Evolutionary conservation across 495 filamentous ascomycete species (phyloP).

Genomic region (Apodospora peruviana): DNA sequence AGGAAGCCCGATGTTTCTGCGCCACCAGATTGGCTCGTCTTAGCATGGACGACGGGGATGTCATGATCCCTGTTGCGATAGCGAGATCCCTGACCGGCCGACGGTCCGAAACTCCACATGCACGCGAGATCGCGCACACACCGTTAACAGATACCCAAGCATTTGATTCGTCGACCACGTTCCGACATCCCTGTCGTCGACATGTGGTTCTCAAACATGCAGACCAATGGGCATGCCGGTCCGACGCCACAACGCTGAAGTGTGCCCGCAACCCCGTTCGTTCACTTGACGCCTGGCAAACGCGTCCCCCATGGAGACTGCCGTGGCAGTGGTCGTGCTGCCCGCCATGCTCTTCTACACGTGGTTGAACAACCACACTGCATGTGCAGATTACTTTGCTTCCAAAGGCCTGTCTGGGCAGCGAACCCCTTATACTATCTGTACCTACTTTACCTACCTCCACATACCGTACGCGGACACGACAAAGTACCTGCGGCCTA

Average conservation of each 20-base stretch:
- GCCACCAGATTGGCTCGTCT: conserved; percentile 24
- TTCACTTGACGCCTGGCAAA: neutral
- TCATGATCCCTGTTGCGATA: conserved; percentile 17
- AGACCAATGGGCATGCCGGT: conserved; percentile 15
- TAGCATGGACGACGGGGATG: conserved; percentile 7
- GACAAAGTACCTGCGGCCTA: too few relatives aligned
- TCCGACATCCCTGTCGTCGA: conserved; percentile 5
- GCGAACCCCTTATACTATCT: too few relatives aligned
- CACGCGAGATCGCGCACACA: conserved; percentile 27
- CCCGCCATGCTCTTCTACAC: too few relatives aligned
- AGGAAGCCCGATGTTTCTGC: conserved; percentile 15
- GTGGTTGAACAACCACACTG: too few relatives aligned
- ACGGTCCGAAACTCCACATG: conserved; percentile 37
- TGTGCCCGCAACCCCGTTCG: conserved; percentile 21
- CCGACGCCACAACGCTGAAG: conserved; percentile 17
- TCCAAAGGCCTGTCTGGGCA: too few relatives aligned
- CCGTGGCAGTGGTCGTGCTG: conserved; percentile 5
- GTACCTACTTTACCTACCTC: too few relatives aligned
- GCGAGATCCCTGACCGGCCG: conserved; percentile 22
- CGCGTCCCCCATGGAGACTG: conserved; percentile 4
- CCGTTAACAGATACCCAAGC: conserved; percentile 10
- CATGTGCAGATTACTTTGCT: too few relatives aligned
- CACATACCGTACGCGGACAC: too few relatives aligned
- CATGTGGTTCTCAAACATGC: conserved; percentile 9
- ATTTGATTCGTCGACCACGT: conserved; percentile 18